Evolutionary conservation across 2,329 filamentous ascomycete species (phyloP).

Genomic region (Eurotiales sp.): DNA sequence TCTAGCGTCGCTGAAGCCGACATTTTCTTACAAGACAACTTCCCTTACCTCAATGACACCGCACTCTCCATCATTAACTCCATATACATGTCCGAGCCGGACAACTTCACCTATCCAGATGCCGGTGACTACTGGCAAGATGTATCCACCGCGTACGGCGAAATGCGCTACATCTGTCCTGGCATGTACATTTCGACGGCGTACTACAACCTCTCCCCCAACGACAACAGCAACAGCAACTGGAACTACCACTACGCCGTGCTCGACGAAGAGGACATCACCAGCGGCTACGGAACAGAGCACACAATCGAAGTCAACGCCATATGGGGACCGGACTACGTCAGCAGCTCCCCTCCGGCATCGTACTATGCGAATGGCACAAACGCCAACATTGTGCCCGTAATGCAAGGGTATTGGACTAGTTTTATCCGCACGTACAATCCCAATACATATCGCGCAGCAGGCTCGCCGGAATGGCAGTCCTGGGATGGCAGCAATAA

Average conservation of each 20-base stretch:
- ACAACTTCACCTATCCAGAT: slow-evolving; percentile 42
- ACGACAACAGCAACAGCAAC: slow-evolving; percentile 35
- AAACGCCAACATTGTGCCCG: slow-evolving; percentile 57
- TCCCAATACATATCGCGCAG: slow-evolving; percentile 56
- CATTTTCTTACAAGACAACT: slow-evolving; percentile 57
- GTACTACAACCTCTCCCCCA: slow-evolving; percentile 27
- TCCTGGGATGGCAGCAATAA: slow-evolving; percentile 35
- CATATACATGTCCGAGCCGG: slow-evolving; percentile 53
- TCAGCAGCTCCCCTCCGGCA: slow-evolving; percentile 43
- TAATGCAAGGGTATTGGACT: slow-evolving; percentile 69
- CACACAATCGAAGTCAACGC: slow-evolving; percentile 65
- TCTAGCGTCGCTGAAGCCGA: slow-evolving; percentile 48
- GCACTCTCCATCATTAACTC: slow-evolving; percentile 52
- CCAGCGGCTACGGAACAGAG: slow-evolving; percentile 58
- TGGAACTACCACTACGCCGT: slow-evolving; percentile 72
- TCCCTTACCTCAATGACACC: slow-evolving; percentile 49
- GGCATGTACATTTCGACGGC: slow-evolving; percentile 53
- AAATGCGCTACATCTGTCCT: slow-evolving; percentile 64
- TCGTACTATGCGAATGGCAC: slow-evolving; percentile 50
- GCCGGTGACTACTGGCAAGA: slow-evolving; percentile 57
- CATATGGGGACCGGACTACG: slow-evolving; percentile 63
- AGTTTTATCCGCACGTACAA: slow-evolving; percentile 66
- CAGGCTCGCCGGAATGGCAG: slow-evolving; percentile 51
- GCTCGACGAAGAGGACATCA: slow-evolving; percentile 52
- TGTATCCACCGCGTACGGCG: slow-evolving; percentile 57